Conservation (phyloP, 345 rosid species). For the Gossypium rotundifolium region DNA sequence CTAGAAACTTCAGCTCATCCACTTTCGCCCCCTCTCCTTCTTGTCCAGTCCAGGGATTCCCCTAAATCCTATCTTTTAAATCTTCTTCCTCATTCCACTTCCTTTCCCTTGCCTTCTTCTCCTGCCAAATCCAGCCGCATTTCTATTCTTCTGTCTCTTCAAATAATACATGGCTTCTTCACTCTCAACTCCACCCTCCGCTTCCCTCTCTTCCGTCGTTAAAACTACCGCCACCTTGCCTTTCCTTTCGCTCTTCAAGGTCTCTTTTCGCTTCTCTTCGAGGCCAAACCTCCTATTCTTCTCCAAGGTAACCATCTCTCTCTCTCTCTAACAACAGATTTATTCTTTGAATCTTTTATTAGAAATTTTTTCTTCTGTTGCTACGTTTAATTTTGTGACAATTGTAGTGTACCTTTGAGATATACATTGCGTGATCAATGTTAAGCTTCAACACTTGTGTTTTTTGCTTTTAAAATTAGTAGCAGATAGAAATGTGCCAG, state of each 20-base stretch:
- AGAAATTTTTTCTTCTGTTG: neutral
- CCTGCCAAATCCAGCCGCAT: neutral
- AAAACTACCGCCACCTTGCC: constrained; percentile 28
- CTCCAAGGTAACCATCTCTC: neutral
- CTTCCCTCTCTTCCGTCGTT: constrained; percentile 26
- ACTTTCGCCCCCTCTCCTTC: no score
- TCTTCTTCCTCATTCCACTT: no score
- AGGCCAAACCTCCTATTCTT: constrained; percentile 22
- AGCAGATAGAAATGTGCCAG: neutral
- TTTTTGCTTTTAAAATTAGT: neutral
- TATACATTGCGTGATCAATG: neutral
- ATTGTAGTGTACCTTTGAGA: neutral
- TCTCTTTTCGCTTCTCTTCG: constrained; percentile 42
- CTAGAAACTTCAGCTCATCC: no score
- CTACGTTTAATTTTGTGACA: neutral
- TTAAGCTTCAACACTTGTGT: neutral
- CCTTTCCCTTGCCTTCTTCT: neutral
- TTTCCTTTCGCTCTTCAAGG: constrained; percentile 18
- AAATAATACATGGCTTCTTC: constrained; percentile 36
- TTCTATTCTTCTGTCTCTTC: neutral
- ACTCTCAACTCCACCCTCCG: constrained; percentile 32
- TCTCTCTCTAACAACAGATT: neutral
- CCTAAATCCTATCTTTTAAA: no score
- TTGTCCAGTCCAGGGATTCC: no score
- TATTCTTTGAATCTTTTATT: neutral